phyloP scores from a whole-genome alignment of 2,329 filamentous ascomycete species.

The Sclerotinia trifoliorum region DNA sequence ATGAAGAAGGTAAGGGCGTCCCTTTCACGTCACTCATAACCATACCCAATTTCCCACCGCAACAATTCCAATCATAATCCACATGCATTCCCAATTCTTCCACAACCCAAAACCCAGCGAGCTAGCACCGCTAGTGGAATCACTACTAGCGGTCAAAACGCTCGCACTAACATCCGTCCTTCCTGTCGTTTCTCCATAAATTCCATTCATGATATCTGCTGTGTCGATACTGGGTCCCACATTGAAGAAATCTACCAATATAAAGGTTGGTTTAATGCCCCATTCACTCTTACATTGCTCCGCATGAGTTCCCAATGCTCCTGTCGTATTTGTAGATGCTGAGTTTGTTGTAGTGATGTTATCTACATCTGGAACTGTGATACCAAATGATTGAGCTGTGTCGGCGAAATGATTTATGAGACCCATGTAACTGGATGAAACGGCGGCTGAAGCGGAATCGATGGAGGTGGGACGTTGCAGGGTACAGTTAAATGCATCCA shows the following conservation, averaged over 20 bases:
- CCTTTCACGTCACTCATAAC: background rate
- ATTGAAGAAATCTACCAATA: constrained; percentile 79
- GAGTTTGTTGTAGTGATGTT: constrained; percentile 65
- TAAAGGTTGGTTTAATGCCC: constrained; percentile 64
- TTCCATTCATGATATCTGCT: constrained; percentile 65
- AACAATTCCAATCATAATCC: constrained; percentile 12
- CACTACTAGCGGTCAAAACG: constrained; percentile 24
- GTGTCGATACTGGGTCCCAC: constrained; percentile 67
- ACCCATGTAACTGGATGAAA: constrained; percentile 61
- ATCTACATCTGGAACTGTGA: constrained; percentile 61
- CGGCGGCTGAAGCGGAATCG: constrained; percentile 50
- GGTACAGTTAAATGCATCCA: constrained; percentile 69
- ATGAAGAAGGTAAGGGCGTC: background rate
- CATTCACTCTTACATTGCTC: constrained; percentile 56
- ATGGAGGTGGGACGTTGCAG: constrained; percentile 62
- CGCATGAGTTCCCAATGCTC: constrained; percentile 55
- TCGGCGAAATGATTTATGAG: constrained; percentile 82
- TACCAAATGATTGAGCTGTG: constrained; percentile 50
- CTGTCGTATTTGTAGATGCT: constrained; percentile 45
- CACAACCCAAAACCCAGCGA: constrained; percentile 12
- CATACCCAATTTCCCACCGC: background rate
- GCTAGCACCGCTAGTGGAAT: constrained; percentile 14
- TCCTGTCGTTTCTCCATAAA: constrained; percentile 39
- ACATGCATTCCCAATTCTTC: constrained; percentile 1
- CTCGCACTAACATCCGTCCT: constrained; percentile 32